Evolutionary conservation across 352 stramenopile genomes (phyloP).

Genomic region (Pythium volutum): DNA sequence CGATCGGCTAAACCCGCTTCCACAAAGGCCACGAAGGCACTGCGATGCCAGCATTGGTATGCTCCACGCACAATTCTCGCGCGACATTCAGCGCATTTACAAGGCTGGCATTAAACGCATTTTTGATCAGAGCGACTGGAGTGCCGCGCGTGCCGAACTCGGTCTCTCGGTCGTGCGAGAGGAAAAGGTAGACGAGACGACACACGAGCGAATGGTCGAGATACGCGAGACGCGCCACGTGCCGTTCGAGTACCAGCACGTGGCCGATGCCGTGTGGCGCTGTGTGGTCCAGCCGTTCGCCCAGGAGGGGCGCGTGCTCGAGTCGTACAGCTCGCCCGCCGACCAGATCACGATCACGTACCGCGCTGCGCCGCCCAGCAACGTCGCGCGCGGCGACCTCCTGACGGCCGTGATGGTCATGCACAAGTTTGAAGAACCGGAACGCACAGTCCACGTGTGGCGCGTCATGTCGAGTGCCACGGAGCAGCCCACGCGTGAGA

Average conservation of each 20-base stretch:
- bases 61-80: constrained; percentile 8
- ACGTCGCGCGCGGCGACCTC: neutral
- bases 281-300: neutral
- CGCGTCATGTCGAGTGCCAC: constrained; percentile 1
- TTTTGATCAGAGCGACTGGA: neutral
- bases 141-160: neutral
- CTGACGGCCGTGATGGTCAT: constrained; percentile 1
- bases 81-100: constrained; percentile 14
- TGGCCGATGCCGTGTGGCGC: constrained; percentile 10
- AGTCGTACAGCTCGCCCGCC: constrained; percentile 7
- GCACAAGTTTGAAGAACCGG: constrained; percentile 6
- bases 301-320: neutral
- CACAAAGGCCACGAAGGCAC: neutral
- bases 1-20: too few relatives aligned
- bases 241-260: constrained; percentile 10
- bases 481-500: neutral
- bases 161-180: neutral
- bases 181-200: neutral
- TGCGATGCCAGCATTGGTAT: neutral
- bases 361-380: neutral
- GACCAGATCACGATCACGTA: constrained; percentile 12
- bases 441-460: constrained; percentile 14
- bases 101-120: constrained; percentile 1
- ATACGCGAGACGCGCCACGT: constrained; percentile 8
- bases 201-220: neutral